These are phyloP conservation scores for Irineochytrium annulatum DNA, from an alignment of 192 early-diverging fungal genomes.

Conservation along the genomic window DNA sequence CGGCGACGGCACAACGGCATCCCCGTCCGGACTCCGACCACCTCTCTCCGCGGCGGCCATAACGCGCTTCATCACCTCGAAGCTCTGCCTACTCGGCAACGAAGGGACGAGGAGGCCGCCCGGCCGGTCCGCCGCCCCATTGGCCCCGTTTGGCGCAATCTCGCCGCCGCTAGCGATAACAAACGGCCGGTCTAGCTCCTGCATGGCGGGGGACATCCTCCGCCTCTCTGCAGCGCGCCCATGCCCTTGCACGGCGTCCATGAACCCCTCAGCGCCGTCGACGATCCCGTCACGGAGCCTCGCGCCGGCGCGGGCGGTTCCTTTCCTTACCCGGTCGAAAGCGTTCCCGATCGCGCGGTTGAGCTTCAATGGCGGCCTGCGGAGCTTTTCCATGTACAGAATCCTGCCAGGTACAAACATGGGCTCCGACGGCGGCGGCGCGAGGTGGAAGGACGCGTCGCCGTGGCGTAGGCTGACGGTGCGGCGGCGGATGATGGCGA, in stretches of 20 bases:
- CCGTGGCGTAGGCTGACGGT: constrained; percentile 13
- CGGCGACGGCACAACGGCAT: not conserved
- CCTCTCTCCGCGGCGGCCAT: too few species aligned
- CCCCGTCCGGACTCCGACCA: not conserved
- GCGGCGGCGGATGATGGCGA: constrained; percentile 8
- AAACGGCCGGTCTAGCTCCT: too few species aligned
- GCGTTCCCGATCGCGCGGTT: constrained; percentile 11
- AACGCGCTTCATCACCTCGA: too few species aligned
- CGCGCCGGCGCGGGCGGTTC: constrained; percentile 10
- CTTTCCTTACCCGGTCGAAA: not conserved
- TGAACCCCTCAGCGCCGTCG: constrained; percentile 19
- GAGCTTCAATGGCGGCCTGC: constrained; percentile 22
- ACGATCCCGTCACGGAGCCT: too few species aligned
- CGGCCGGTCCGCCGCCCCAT: too few species aligned
- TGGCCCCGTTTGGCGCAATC: too few species aligned
- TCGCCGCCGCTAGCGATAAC: too few species aligned
- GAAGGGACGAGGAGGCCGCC: too few species aligned
- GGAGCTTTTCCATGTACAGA: constrained; percentile 37
- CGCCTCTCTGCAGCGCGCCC: too few species aligned
- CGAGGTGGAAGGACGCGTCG: not conserved
- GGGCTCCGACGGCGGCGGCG: not conserved
- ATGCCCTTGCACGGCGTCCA: constrained; percentile 14
- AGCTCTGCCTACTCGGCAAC: too few species aligned
- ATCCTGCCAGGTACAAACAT: constrained; percentile 38
- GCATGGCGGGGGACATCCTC: too few species aligned